Percentiles rank a stretch among this genome's conserved stretches.
phyloP scores from a whole-genome alignment of 2,329 filamentous ascomycete genomes.

The Colletotrichum sublineola region DNA sequence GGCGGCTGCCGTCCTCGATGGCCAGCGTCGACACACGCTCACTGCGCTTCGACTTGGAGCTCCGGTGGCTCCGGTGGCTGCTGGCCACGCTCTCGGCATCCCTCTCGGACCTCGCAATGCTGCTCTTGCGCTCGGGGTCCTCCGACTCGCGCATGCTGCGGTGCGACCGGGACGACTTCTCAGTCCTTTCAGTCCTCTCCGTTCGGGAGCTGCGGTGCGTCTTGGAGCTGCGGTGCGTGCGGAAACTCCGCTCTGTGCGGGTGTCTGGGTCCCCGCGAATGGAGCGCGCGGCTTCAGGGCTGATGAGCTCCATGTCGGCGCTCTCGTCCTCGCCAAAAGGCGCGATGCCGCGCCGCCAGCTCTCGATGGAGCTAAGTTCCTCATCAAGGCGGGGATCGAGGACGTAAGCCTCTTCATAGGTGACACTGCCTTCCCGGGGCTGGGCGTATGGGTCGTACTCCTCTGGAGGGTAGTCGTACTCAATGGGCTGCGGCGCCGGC shows the following conservation, averaged over 20 bases:
- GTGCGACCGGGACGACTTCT: constrained; percentile 48
- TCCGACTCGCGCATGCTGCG: constrained; percentile 47
- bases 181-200: constrained; percentile 48
- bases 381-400: constrained; percentile 58
- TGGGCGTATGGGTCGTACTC: constrained; percentile 31
- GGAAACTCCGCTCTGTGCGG: constrained; percentile 52
- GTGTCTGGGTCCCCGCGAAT: constrained; percentile 59
- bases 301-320: constrained; percentile 70
- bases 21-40: constrained; percentile 50
- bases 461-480: constrained; percentile 29
- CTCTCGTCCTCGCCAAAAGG: constrained; percentile 61
- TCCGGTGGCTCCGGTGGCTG: constrained; percentile 52
- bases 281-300: constrained; percentile 65
- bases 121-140: constrained; percentile 44
- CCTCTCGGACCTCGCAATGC: constrained; percentile 41
- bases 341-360: constrained; percentile 69
- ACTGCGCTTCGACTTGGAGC: constrained; percentile 50
- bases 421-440: constrained; percentile 45
- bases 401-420: constrained; percentile 68
- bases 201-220: constrained; percentile 46
- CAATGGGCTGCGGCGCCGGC: constrained; percentile 31
- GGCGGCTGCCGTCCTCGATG: constrained; percentile 55
- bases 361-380: constrained; percentile 70
- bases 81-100: constrained; percentile 55
- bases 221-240: constrained; percentile 48